Evolutionary conservation across 495 filamentous ascomycete genomes (phyloP).

Genomic region (Xylaria castorea): DNA sequence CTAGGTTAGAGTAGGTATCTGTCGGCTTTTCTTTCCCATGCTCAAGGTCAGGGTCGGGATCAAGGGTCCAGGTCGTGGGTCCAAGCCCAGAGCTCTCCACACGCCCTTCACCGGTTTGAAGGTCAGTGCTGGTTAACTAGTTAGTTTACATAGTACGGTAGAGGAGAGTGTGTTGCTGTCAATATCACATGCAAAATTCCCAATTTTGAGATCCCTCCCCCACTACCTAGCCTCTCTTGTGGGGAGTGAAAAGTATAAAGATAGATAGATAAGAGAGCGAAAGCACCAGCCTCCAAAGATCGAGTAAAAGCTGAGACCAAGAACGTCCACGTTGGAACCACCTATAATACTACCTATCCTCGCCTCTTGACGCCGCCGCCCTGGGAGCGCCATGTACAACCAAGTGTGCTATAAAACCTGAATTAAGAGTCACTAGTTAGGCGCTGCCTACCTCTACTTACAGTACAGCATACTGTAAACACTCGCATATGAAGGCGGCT

Average conservation of each 20-base stretch:
- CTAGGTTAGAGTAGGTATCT: neutral
- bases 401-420: neutral
- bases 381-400: neutral
- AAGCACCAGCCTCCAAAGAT: neutral
- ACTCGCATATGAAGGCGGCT: neutral
- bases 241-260: neutral
- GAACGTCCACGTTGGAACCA: neutral
- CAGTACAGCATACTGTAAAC: neutral
- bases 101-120: neutral
- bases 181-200: constrained; percentile 8
- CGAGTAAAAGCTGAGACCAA: neutral
- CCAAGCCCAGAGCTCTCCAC: constrained; percentile 8
- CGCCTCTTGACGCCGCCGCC: neutral
- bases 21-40: neutral
- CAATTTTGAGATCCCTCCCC: neutral
- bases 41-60: constrained; percentile 4
- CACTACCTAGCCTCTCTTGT: neutral
- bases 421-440: neutral
- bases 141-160: neutral
- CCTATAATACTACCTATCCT: neutral
- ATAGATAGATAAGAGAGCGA: neutral
- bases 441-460: too few species aligned
- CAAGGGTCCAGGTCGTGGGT: constrained; percentile 8
- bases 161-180: neutral
- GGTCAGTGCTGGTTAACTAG: too few species aligned